A percentile compares a stretch with the other conserved stretches of the same genome.
phyloP scores from a whole-genome alignment of 1,284 basidiomycete species.

The Malassezia japonica region DNA sequence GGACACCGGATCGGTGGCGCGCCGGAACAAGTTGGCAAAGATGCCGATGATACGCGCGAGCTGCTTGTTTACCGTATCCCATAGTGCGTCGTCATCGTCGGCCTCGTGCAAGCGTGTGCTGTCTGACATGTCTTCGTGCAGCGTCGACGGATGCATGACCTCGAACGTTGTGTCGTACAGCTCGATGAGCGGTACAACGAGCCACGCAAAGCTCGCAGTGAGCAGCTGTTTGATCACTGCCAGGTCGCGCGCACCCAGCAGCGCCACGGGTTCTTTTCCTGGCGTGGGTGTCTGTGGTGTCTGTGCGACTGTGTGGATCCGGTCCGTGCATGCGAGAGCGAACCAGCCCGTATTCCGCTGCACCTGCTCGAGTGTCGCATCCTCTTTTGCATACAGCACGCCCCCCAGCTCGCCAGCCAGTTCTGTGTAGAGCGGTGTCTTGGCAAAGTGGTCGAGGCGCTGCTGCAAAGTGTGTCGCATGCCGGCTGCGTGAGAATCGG shows the following conservation, averaged over 20 bases:
- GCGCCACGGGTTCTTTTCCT: background rate
- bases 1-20: background rate
- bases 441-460: conserved; percentile 2
- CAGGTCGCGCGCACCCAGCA: conserved; percentile 9
- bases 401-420: background rate
- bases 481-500: background rate
- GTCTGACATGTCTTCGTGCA: background rate
- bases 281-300: background rate
- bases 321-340: background rate
- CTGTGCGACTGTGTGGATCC: background rate
- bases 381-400: background rate
- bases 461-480: conserved; percentile 1
- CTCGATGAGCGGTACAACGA: background rate
- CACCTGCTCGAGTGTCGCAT: background rate
- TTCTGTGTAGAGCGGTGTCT: background rate
- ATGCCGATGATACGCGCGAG: background rate
- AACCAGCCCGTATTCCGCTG: conserved; percentile 5
- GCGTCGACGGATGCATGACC: background rate
- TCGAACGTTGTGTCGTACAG: background rate
- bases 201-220: conserved; percentile 7
- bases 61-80: background rate
- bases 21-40: background rate
- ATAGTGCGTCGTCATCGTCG: background rate
- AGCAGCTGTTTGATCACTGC: conserved; percentile 8
- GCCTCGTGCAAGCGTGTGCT: background rate